A percentile compares a stretch with the other conserved stretches of the same genome.
These are phyloP conservation scores for Plectosphaerella sp. DNA, from an alignment of 2,329 filamentous ascomycete species.

Conservation along the genomic window DNA sequence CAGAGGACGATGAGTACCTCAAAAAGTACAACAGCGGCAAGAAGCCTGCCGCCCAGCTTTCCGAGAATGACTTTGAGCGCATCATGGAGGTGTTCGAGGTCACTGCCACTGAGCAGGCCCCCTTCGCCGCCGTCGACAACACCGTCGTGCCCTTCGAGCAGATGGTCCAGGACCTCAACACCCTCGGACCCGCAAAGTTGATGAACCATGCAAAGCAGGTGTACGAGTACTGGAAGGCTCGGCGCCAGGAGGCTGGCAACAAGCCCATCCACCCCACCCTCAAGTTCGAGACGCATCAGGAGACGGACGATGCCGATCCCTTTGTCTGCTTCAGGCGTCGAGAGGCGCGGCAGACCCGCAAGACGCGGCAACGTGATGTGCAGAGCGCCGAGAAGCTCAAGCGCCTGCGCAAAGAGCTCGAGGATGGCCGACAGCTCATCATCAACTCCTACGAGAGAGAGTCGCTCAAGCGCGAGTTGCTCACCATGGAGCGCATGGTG, in stretches of 20 bases:
- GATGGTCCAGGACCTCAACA: slow-evolving; percentile 64
- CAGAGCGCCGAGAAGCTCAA: slow-evolving; percentile 94
- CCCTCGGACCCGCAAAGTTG: slow-evolving; percentile 44
- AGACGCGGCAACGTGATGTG: slow-evolving; percentile 88
- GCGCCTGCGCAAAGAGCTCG: slow-evolving; percentile 83
- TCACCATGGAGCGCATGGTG: slow-evolving; percentile 69
- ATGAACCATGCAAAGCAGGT: slow-evolving; percentile 66
- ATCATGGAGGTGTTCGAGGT: slow-evolving; percentile 95
- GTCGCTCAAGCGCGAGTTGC: slow-evolving; percentile 69
- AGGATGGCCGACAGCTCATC: slow-evolving; percentile 80
- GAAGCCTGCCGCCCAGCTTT: slow-evolving; percentile 59
- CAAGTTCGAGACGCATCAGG: slow-evolving; percentile 91
- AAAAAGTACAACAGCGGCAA: slow-evolving; percentile 78
- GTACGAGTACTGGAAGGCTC: slow-evolving; percentile 84
- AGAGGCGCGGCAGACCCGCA: slow-evolving; percentile 89
- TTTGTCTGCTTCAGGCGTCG: slow-evolving; percentile 97
- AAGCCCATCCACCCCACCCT: slow-evolving; percentile 70
- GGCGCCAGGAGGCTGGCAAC: slow-evolving; percentile 63
- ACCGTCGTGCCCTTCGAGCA: slow-evolving; percentile 73
- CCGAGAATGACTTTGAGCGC: slow-evolving; percentile 88
- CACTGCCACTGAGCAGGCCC: slow-evolving; percentile 76
- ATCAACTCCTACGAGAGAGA: slow-evolving; percentile 77
- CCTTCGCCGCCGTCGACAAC: slow-evolving; percentile 86
- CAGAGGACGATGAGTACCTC: slow-evolving; percentile 83
- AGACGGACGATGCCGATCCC: slow-evolving; percentile 92